These are phyloP conservation scores for Venustampulla echinocandica DNA, from an alignment of 495 filamentous ascomycete genomes.

Conservation along the genomic window DNA sequence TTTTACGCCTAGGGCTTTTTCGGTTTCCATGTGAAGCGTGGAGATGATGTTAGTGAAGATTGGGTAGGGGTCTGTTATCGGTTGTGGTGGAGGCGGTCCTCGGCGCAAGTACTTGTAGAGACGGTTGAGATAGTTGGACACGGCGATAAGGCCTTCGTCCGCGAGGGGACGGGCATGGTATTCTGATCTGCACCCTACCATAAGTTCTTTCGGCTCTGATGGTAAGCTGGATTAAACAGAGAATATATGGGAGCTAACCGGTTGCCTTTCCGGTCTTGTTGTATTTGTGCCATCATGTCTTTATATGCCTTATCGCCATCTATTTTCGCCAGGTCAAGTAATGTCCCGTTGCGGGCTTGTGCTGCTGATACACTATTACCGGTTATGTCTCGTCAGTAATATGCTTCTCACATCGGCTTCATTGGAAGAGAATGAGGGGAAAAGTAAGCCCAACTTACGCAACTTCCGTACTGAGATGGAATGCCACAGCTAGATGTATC, in stretches of 20 bases:
- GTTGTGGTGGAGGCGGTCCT: not conserved
- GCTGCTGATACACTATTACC: not conserved
- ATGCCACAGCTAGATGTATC: not conserved
- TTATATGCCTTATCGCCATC: not conserved
- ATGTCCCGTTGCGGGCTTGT: not conserved
- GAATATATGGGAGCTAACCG: too few species aligned
- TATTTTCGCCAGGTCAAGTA: not conserved
- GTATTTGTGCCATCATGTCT: slow-evolving; percentile 1
- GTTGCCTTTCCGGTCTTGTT: not conserved
- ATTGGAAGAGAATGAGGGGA: too few species aligned
- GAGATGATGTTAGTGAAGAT: not conserved
- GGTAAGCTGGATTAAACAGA: too few species aligned
- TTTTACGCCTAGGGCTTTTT: not conserved
- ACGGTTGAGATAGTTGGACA: not conserved
- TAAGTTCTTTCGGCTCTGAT: too few species aligned
- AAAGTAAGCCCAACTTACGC: too few species aligned
- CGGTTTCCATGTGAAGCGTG: not conserved
- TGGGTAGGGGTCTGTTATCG: not conserved
- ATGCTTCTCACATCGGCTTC: not conserved
- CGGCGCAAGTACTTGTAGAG: not conserved
- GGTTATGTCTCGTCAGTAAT: not conserved
- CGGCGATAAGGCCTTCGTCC: not conserved
- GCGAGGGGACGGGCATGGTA: not conserved
- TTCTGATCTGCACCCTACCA: too few species aligned
- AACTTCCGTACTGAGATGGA: not conserved